These are phyloP conservation scores for Talaromyces nanjingensis DNA, from an alignment of 495 filamentous ascomycete genomes.

Conservation along the genomic window DNA sequence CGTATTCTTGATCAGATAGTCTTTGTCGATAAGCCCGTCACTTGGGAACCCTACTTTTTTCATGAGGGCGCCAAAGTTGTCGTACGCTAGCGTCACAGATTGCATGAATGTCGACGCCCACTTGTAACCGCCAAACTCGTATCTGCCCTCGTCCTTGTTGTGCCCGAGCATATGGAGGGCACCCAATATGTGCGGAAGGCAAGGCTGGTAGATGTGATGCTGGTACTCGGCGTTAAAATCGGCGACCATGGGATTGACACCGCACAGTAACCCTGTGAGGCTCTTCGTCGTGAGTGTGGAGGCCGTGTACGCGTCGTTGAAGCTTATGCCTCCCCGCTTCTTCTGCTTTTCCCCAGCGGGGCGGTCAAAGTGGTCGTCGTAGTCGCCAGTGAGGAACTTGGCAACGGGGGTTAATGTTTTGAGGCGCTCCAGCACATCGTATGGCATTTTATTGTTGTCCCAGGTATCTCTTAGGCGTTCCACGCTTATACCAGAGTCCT, in stretches of 20 bases:
- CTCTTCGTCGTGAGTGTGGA: conserved; percentile 44
- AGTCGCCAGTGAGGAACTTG: conserved; percentile 32
- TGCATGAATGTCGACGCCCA: conserved; percentile 45
- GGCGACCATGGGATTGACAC: conserved; percentile 37
- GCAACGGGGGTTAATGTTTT: conserved; percentile 37
- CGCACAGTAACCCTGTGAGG: conserved; percentile 39
- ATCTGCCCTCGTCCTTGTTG: conserved; percentile 20
- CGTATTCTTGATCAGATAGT: conserved; percentile 28
- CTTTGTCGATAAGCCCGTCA: conserved; percentile 30
- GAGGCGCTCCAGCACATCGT: conserved; percentile 22
- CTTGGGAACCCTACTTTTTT: conserved; percentile 30
- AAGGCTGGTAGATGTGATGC: conserved; percentile 44
- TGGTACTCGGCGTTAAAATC: conserved; percentile 44
- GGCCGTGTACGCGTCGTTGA: conserved; percentile 35
- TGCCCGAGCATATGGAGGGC: conserved; percentile 33
- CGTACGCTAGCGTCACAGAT: conserved; percentile 40
- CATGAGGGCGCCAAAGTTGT: conserved; percentile 35
- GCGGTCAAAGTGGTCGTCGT: conserved; percentile 29
- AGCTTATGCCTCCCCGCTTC: conserved; percentile 35
- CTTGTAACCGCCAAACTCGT: conserved; percentile 20
- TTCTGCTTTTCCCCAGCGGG: conserved; percentile 21
- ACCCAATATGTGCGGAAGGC: conserved; percentile 28
- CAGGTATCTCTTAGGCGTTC: conserved; percentile 31
- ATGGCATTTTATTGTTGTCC: conserved; percentile 20
- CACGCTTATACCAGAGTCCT: conserved; percentile 30